These are phyloP conservation scores for Priceomyces melissophilus DNA, from an alignment of 805 yeast species.

Conservation along the genomic window DNA sequence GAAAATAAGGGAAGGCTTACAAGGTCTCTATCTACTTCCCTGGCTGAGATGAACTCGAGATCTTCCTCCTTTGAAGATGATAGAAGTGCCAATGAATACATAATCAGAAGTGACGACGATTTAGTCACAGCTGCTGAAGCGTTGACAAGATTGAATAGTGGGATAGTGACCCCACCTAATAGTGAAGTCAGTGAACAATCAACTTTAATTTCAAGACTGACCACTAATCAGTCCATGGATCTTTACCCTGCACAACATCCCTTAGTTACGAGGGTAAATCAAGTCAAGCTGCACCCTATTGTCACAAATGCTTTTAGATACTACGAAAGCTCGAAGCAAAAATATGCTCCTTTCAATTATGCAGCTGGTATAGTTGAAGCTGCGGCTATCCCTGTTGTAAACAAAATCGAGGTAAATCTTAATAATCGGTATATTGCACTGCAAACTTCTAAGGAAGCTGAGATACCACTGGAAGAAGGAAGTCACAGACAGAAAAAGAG, in stretches of 20 bases:
- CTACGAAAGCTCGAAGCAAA: slow-evolving; percentile 44
- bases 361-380: slow-evolving; percentile 60
- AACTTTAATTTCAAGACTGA: slow-evolving; percentile 1
- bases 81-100: too few relatives aligned
- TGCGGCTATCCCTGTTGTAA: slow-evolving; percentile 54
- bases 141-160: slow-evolving; percentile 31
- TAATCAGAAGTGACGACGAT: slow-evolving; percentile 8
- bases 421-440: slow-evolving; percentile 37
- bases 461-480: slow-evolving; percentile 2
- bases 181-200: slow-evolving; percentile 1
- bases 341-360: slow-evolving; percentile 49
- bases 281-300: slow-evolving; percentile 38
- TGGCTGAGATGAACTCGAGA: too few relatives aligned
- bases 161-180: slow-evolving; percentile 18
- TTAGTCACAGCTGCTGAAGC: slow-evolving; percentile 40
- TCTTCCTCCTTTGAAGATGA: too few relatives aligned
- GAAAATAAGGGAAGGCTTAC: neutral
- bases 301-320: slow-evolving; percentile 49
- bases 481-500: slow-evolving; percentile 16
- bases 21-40: slow-evolving; percentile 1
- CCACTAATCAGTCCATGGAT: neutral
- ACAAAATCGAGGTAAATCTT: slow-evolving; percentile 43
- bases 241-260: slow-evolving; percentile 25
- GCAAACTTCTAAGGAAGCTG: slow-evolving; percentile 15
- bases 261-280: slow-evolving; percentile 33